Conservation (phyloP, 208 protist genomes). For the Zelonia costaricensis region DNA sequence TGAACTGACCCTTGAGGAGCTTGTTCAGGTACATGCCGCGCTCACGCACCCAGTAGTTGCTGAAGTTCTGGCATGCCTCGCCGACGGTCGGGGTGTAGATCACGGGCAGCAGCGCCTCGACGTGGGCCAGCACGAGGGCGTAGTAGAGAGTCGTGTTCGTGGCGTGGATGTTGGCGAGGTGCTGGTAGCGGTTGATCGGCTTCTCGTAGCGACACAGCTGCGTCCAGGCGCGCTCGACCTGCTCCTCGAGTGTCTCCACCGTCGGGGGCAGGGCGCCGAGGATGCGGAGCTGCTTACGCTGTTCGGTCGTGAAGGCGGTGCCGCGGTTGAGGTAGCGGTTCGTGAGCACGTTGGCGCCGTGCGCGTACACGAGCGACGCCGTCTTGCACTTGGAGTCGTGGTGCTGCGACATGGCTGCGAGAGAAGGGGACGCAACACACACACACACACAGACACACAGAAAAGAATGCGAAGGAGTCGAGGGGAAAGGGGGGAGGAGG, state of each 20-base stretch:
- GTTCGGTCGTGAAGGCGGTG: slow-evolving; percentile 78
- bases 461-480: not conserved
- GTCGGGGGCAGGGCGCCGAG: slow-evolving; percentile 58
- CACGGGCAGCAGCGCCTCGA: slow-evolving; percentile 77
- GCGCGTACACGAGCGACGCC: slow-evolving; percentile 25
- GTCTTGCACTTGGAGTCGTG: slow-evolving; percentile 7
- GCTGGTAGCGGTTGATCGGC: slow-evolving; percentile 86
- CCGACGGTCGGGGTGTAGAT: slow-evolving; percentile 93
- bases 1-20: slow-evolving; percentile 81
- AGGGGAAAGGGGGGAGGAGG: not conserved
- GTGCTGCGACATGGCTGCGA: not conserved
- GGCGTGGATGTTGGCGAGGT: slow-evolving; percentile 62
- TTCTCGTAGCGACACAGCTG: slow-evolving; percentile 76
- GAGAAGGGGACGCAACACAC: no score
- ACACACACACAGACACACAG: not conserved
- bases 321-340: slow-evolving; percentile 83
- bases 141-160: slow-evolving; percentile 86
- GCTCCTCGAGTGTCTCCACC: slow-evolving; percentile 83
- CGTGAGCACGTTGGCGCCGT: slow-evolving; percentile 44
- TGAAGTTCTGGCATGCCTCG: slow-evolving; percentile 93
- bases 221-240: slow-evolving; percentile 67
- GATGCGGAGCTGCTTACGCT: slow-evolving; percentile 72
- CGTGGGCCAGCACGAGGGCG: slow-evolving; percentile 67
- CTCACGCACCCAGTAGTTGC: slow-evolving; percentile 72
- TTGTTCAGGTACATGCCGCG: slow-evolving; percentile 91